Base-by-base conservation (phyloP, 139 green algal genomes). In the Micractinium sp. region DNA sequence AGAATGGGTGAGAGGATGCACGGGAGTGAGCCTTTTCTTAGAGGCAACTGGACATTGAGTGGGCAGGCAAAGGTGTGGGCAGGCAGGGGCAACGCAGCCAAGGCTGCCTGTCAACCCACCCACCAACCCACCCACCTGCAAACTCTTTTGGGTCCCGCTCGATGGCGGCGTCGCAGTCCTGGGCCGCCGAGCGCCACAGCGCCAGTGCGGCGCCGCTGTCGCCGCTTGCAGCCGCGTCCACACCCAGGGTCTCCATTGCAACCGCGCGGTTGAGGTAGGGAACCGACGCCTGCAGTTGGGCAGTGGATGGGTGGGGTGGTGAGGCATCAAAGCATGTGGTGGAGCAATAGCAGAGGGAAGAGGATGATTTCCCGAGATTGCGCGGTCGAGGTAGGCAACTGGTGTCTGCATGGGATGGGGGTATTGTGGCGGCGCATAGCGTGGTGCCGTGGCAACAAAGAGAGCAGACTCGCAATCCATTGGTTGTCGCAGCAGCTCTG, bases 231-330 rank as follows among this genome's bases (percentile, higher is more conserved):
- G 47, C 73, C 33, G 41, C 47, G 13, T 87, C 35, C 12, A 91
- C 81, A 15, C 90, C 90, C 60, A 91, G 80, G 13, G 78, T 33
- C 41, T 92, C 87, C 56, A 82, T 76, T 14, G 86, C 82, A 18
- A 92, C 67, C 0, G 87, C 67, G 15, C 90, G 73, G 33, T 92
- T 91, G 23, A 92, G 81, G 47, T 84, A 83, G 22, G 90, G 90
- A 36, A 92, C 90, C 1, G 90, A 71, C 35, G 90, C 90, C 61
- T 89, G 86, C 36, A 25, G 12, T 5, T 9, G 35, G 25, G n/a
- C 20, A 0, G 81, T 19, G 29, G 47, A 67, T 53, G 4, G 13
- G 31, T 22, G 38, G 36, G 36, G n/a, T 53, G 76, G 76, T 36
- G 36, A 36, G 19, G 76, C 76, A 60, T 18, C 25, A 33, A 22